Conservation (phyloP, 208 protist genomes). For the Vickermania ingenoplastis region DNA sequence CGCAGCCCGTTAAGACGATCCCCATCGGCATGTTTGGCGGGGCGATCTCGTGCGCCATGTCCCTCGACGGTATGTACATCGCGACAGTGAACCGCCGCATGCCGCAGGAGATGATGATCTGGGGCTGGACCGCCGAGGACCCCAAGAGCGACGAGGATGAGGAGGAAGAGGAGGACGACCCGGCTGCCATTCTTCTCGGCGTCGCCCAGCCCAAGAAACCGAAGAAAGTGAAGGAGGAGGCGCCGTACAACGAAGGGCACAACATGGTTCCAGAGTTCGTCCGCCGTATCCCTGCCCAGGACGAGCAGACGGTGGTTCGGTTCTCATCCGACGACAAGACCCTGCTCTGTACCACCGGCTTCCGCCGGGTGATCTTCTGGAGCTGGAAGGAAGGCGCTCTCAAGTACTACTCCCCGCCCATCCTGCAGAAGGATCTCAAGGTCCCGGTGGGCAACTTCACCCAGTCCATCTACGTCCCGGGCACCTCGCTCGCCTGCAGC, state of each 20-base stretch:
- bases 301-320: conserved; percentile 80
- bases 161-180: conserved; percentile 9
- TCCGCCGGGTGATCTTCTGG: conserved; percentile 89
- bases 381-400: conserved; percentile 60
- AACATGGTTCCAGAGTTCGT: conserved; percentile 51
- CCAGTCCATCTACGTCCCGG: conserved; percentile 80
- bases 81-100: conserved; percentile 73
- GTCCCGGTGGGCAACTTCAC: conserved; percentile 85
- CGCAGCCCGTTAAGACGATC: conserved; percentile 77
- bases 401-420: conserved; percentile 87
- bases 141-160: conserved; percentile 9
- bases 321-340: conserved; percentile 72
- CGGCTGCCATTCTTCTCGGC: neutral
- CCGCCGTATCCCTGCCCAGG: conserved; percentile 58
- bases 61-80: conserved; percentile 79
- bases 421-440: conserved; percentile 66
- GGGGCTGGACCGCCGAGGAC: conserved; percentile 75
- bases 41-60: conserved; percentile 84
- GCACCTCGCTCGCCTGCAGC: conserved; percentile 76
- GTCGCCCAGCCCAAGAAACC: conserved; percentile 1
- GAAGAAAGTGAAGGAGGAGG: neutral
- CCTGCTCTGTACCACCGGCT: conserved; percentile 86
- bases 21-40: conserved; percentile 66
- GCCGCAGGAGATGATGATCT: conserved; percentile 88
- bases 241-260: neutral